Base-by-base conservation (phyloP, 2,329 filamentous ascomycete genomes). In the Thielaviopsis populi region DNA sequence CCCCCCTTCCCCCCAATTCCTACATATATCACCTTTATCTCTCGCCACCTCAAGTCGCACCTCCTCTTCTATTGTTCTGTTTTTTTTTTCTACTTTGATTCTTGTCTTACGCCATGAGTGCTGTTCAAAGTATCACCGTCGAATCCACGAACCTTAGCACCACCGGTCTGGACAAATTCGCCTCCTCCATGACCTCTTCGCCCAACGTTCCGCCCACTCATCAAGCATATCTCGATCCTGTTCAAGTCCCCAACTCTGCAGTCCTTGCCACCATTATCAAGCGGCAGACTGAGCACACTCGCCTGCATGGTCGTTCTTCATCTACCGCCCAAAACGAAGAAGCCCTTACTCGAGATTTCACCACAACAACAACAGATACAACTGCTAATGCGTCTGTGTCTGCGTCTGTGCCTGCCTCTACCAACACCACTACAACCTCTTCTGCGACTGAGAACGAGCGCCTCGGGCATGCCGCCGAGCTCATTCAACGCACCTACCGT, bases 401-500 rank as follows among this genome's bases (percentile, higher is more conserved):
- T n/a, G n/a, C n/a, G n/a, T n/a, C n/a, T n/a, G n/a, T n/a, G n/a
- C n/a, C 19, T 33, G 7, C n/a, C 30, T 24, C 15, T 41, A n/a
- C 19, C 40, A 27, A 27, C 13, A 17, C 42, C 22, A 13, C 3
- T 56, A 68, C 27, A 58, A 71, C 7, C 69, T 68, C 33, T 33
- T 40, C 48, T 15, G 41, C 43, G 17, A 11, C 62, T 8, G 41
- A 40, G n/a, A 33, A 65, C 30, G 63, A 61, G 30, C 59, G 61
- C 37, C 56, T 61, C 37, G 70, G 73, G 30, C 74, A 76, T 60
- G 83, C 83, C 1, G 83, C 82, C 2, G 76, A 75, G 24, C 69
- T 83, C 30, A 85, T 86, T 58, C 83, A 89, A 76, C 83, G 85
- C 68, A 87, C 85, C 30, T 95, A 91, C 71, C 80, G 90, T 41